These are phyloP conservation scores for Paulownia fortunei DNA, from an alignment of 257 asterid genomes.

Conservation along the genomic window DNA sequence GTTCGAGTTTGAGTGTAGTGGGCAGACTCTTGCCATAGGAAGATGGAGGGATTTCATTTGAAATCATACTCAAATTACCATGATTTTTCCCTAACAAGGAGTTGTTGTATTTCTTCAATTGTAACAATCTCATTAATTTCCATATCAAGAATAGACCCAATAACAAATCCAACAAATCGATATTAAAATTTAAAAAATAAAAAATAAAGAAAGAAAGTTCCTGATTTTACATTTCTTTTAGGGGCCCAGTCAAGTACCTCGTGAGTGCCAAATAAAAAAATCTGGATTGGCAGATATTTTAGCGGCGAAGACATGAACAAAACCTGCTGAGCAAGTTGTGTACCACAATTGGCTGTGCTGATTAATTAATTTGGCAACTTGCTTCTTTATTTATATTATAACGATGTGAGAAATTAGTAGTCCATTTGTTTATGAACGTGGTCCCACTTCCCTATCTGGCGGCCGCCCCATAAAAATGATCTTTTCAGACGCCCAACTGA, in stretches of 20 bases:
- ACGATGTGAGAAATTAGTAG: too few relatives aligned
- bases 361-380: not conserved
- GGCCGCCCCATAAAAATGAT: not conserved
- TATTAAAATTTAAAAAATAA: too few relatives aligned
- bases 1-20: not conserved
- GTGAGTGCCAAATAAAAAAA: not conserved
- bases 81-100: not conserved
- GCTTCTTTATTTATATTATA: not conserved
- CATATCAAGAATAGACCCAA: not conserved
- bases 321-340: not conserved
- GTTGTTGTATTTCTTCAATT: too few relatives aligned
- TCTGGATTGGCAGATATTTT: not conserved
- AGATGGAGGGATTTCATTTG: not conserved
- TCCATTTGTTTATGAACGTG: too few relatives aligned
- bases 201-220: too few relatives aligned
- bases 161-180: not conserved
- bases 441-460: too few relatives aligned
- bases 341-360: not conserved
- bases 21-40: conserved; percentile 14
- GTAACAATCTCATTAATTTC: not conserved
- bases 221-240: not conserved
- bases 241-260: not conserved
- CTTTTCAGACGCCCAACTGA: not conserved
- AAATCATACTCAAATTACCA: not conserved
- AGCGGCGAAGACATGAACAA: not conserved